phyloP scores from a whole-genome alignment of 805 yeast species.

The Cyberlindnera nakhonratchasimensis region DNA sequence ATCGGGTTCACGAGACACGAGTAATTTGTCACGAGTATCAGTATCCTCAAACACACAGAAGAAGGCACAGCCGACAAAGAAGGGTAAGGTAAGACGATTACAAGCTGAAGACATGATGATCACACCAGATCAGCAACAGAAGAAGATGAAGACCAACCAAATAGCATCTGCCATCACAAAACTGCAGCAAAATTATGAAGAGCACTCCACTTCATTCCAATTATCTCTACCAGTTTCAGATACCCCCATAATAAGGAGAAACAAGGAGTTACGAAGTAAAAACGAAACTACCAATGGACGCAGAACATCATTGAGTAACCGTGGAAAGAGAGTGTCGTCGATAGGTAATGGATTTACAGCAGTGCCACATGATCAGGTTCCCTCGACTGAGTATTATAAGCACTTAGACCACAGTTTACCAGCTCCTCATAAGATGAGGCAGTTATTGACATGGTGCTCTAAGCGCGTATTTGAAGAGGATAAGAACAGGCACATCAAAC shows the following conservation, averaged over 20 bases:
- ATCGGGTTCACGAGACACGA: conserved; percentile 7
- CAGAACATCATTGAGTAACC: conserved; percentile 48
- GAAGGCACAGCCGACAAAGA: conserved; percentile 5
- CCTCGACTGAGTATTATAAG: conserved; percentile 52
- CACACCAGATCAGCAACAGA: conserved; percentile 22
- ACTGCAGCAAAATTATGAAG: conserved; percentile 17
- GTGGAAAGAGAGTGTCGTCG: conserved; percentile 73
- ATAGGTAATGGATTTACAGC: conserved; percentile 71
- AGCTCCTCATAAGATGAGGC: conserved; percentile 72
- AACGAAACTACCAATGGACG: conserved; percentile 33
- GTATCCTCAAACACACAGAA: not conserved
- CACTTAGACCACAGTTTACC: conserved; percentile 60
- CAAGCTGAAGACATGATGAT: conserved; percentile 22
- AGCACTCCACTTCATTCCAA: conserved; percentile 27
- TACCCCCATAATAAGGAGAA: conserved; percentile 37
- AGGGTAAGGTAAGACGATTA: conserved; percentile 11
- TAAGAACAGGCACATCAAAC: conserved; percentile 26
- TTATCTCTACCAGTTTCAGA: conserved; percentile 34
- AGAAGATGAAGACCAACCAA: conserved; percentile 8
- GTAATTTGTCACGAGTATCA: not conserved
- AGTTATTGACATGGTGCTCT: conserved; percentile 64
- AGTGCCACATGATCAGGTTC: conserved; percentile 61
- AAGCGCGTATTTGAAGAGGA: conserved; percentile 39
- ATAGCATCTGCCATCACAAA: conserved; percentile 1
- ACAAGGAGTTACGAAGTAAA: conserved; percentile 30